Conservation (phyloP, 768 basidiomycete genomes). For the Leccinum boreale region DNA sequence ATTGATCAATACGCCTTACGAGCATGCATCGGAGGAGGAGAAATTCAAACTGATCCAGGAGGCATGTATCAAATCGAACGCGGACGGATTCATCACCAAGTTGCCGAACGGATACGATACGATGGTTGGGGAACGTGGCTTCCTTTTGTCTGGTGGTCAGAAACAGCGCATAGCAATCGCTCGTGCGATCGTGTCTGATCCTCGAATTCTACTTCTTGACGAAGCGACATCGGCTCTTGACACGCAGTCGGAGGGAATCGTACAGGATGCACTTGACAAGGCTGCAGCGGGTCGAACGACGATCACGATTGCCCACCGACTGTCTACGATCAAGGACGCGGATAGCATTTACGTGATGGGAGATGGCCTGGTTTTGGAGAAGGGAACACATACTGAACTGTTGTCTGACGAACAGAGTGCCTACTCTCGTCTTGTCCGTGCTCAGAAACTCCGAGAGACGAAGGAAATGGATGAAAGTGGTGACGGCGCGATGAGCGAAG, state of each 20-base stretch:
- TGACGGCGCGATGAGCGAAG: conserved; percentile 19
- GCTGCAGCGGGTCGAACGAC: too few relatives aligned
- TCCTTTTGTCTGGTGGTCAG: conserved; percentile 84
- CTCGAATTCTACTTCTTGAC: too few relatives aligned
- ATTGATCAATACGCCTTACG: conserved; percentile 68
- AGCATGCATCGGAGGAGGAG: conserved; percentile 67
- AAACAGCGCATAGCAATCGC: conserved; percentile 90
- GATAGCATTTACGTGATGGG: conserved; percentile 89
- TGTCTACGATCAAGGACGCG: conserved; percentile 81
- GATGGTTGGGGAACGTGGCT: conserved; percentile 85
- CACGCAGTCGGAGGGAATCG: too few relatives aligned
- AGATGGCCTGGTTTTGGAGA: conserved; percentile 75
- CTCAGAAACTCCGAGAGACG: conserved; percentile 73
- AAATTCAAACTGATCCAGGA: conserved; percentile 76
- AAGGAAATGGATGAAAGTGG: conserved; percentile 29
- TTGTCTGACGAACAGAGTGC: conserved; percentile 55
- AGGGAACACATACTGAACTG: conserved; percentile 74
- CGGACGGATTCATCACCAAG: conserved; percentile 82
- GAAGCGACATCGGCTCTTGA: too few relatives aligned
- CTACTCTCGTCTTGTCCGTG: conserved; percentile 72
- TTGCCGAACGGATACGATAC: conserved; percentile 84
- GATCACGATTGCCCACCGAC: too few relatives aligned
- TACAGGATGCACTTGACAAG: too few relatives aligned
- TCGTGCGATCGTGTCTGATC: conserved; percentile 68
- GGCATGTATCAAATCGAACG: conserved; percentile 86